Percentiles rank a stretch among this genome's conserved stretches.
These are phyloP conservation scores for Phialophora expanda DNA, from an alignment of 2,329 filamentous ascomycete species.

Conservation along the genomic window DNA sequence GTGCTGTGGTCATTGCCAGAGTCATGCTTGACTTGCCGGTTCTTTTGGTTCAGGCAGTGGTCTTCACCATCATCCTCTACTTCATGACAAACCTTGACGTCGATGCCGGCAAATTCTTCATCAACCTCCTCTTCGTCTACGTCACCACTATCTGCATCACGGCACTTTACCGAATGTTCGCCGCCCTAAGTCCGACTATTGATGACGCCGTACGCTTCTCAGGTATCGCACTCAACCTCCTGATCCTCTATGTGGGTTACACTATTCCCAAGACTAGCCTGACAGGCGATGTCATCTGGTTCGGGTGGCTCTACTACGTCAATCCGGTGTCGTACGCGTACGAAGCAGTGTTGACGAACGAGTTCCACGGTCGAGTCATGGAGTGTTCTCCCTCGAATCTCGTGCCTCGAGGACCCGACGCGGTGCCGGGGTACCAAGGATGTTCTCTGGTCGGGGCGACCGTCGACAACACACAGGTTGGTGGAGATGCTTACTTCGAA, in stretches of 20 bases:
- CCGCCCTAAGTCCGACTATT: slow-evolving; percentile 66
- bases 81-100: slow-evolving; percentile 67
- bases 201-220: slow-evolving; percentile 70
- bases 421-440: slow-evolving; percentile 64
- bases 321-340: slow-evolving; percentile 66
- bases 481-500: slow-evolving; percentile 61
- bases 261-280: slow-evolving; percentile 69
- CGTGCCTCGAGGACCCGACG: slow-evolving; percentile 63
- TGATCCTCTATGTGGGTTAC: slow-evolving; percentile 69
- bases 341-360: slow-evolving; percentile 70
- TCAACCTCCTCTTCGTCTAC: slow-evolving; percentile 69
- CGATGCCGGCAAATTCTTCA: slow-evolving; percentile 68
- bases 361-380: slow-evolving; percentile 64
- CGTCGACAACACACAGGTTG: slow-evolving; percentile 57
- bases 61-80: slow-evolving; percentile 69
- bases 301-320: slow-evolving; percentile 66
- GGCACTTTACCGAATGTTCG: slow-evolving; percentile 69
- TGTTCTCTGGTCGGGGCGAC: slow-evolving; percentile 65
- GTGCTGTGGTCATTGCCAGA: slow-evolving; percentile 66
- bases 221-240: slow-evolving; percentile 65
- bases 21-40: slow-evolving; percentile 68
- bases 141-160: slow-evolving; percentile 67
- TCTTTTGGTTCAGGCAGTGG: slow-evolving; percentile 62
- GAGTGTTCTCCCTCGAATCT: slow-evolving; percentile 64
- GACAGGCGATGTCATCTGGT: slow-evolving; percentile 66